Evolutionary conservation across 1,139 yeast genomes (phyloP), one percentile per base, ranked within the genome.

Genomic region (Taphrina flavorubra): DNA sequence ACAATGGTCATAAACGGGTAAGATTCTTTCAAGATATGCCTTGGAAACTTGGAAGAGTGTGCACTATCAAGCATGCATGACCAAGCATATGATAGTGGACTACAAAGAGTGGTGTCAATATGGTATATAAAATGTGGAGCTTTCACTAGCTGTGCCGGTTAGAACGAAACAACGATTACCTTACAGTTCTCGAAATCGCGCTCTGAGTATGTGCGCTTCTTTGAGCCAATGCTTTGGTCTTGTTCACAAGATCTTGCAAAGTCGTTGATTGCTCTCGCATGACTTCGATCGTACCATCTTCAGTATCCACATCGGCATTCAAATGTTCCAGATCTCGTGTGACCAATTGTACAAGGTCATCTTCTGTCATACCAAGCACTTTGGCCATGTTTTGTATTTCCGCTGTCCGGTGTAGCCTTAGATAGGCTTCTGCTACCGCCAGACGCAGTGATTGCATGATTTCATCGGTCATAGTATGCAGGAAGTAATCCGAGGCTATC

Each of bases 401-500:
- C 61, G 85, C 82, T 69, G 80, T 79, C 71, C 82, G 82, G 74
- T 85, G 87, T 62, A 84, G 84, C 74, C 84, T 80, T 76, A 85
- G 81, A 76, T 83, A 84, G 42, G 84, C 81, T 75, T 84, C 86
- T 36, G 85, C 78, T 69, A 84, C 79, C 70, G 84, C 79, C 70
- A 82, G 81, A 71, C 85, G 80, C 42, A 86, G 84, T 66, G 82
- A 78, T 71, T 80, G 82, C 56, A 81, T 73, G 74, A 84, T 84
- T 51, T 77, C 74, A 31, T 79, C 81, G 18, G 82, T 79, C 57
- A 78, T 76, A 53, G 81, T 80, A 67, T 79, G 79, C 46, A 86
- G 77, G 79, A 86, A 86, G 77, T 84, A 86, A 76, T 86, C 90
- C 25, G 83, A 77, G 73, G 81, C 80, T 62, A 84, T 78, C 65